Evolutionary conservation across 805 yeast species (phyloP).

Genomic region (Kodamaea restingae): DNA sequence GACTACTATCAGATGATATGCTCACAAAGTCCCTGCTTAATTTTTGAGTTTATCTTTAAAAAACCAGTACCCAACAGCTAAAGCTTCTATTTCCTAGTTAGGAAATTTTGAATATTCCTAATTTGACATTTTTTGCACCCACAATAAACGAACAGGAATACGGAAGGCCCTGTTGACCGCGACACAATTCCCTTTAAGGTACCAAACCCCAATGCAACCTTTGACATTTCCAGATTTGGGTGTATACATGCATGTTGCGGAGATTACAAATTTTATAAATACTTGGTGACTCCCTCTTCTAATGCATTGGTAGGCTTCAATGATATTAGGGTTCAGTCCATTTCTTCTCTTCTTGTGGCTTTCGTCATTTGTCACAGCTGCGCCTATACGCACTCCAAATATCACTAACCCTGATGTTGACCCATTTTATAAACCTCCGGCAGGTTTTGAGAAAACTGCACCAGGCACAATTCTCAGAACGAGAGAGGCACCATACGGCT

Average conservation of each 20-base stretch:
- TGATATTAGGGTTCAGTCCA: background rate
- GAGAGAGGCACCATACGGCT: slow-evolving; percentile 11
- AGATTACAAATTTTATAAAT: no score
- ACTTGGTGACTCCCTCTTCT: no score
- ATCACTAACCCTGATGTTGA: slow-evolving; percentile 11
- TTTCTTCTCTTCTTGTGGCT: slow-evolving; percentile 2
- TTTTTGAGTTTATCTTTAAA: no score
- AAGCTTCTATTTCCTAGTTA: background rate
- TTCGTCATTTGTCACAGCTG: background rate
- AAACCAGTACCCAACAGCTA: no score
- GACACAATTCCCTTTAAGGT: no score
- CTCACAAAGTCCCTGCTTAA: no score
- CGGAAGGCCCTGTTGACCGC: no score
- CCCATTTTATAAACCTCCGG: slow-evolving; percentile 15
- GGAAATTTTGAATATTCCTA: background rate
- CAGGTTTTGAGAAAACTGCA: slow-evolving; percentile 12
- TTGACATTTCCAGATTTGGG: background rate
- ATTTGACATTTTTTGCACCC: slow-evolving; percentile 1
- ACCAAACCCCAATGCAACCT: no score
- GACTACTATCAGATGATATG: no score
- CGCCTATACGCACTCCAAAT: slow-evolving; percentile 2
- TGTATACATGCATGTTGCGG: no score
- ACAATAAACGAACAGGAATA: background rate
- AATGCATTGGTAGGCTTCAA: no score
- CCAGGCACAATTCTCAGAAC: slow-evolving; percentile 14